phyloP scores from a whole-genome alignment of 352 stramenopile genomes.

The Pythium myriotylum region DNA sequence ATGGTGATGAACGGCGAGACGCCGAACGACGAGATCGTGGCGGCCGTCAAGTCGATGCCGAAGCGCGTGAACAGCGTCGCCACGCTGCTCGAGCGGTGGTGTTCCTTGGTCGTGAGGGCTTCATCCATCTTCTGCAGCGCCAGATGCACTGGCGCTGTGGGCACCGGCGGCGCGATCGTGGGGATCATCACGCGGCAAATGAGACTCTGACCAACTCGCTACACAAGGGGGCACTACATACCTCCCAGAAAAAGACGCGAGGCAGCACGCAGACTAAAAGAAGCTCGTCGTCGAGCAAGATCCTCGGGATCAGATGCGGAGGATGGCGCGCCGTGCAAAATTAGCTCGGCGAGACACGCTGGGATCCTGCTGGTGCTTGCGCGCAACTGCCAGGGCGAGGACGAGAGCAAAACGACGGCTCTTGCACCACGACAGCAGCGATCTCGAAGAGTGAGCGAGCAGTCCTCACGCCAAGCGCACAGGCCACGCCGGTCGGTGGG shows the following conservation, averaged over 20 bases:
- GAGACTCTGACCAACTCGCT: slow-evolving; percentile 2
- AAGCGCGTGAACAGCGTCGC: slow-evolving; percentile 27
- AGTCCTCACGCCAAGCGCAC: no score
- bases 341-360: no score
- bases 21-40: slow-evolving; percentile 33
- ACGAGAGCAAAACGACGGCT: no score
- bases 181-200: slow-evolving; percentile 30
- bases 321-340: not conserved
- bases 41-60: slow-evolving; percentile 30
- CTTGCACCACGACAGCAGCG: no score
- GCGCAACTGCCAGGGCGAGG: no score
- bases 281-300: not conserved
- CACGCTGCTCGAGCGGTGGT: slow-evolving; percentile 7
- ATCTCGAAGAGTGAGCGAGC: no score
- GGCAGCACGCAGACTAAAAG: not conserved
- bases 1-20: slow-evolving; percentile 51
- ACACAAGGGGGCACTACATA: slow-evolving; percentile 7
- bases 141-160: slow-evolving; percentile 17
- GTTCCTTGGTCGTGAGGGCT: slow-evolving; percentile 9
- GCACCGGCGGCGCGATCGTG: slow-evolving; percentile 8
- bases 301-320: slow-evolving; percentile 5
- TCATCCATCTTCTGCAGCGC: slow-evolving; percentile 34
- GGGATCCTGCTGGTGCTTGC: no score
- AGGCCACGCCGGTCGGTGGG: no score
- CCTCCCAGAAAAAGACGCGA: not conserved